Conservation (phyloP, 2,329 filamentous ascomycete species). For the Tolypocladium nubicola region DNA sequence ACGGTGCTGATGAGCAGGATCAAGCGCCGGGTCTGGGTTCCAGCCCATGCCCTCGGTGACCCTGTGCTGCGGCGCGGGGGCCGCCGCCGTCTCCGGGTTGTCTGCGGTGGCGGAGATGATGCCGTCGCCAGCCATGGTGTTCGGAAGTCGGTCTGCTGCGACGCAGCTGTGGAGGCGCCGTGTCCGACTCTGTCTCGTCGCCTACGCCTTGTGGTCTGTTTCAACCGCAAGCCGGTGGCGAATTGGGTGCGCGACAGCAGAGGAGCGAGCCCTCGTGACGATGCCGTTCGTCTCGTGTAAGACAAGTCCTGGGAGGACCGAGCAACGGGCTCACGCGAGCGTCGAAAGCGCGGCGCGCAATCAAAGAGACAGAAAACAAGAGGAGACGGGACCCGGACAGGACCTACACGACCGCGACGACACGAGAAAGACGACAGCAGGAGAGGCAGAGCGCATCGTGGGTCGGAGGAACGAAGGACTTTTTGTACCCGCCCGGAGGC, state of each 20-base stretch:
- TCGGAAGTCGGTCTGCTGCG: not conserved
- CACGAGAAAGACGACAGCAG: not conserved
- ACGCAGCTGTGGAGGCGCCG: not conserved
- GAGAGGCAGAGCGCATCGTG: not conserved
- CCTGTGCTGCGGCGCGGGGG: not conserved
- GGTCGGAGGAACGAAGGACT: not conserved
- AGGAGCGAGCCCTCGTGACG: not conserved
- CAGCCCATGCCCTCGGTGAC: constrained; percentile 9
- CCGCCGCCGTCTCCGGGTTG: not conserved
- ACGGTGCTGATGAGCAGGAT: constrained; percentile 29
- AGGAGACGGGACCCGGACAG: not conserved
- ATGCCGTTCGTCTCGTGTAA: not conserved
- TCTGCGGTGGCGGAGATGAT: not conserved
- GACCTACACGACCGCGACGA: not conserved
- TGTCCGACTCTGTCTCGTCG: not conserved
- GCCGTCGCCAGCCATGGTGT: not conserved
- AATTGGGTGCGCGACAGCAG: not conserved
- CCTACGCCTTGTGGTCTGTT: not conserved
- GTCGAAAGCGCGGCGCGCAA: not conserved
- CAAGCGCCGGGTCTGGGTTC: constrained; percentile 21
- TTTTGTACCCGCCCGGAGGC: constrained; percentile 5
- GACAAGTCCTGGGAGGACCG: not conserved
- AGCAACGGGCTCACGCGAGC: not conserved
- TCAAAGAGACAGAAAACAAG: not conserved
- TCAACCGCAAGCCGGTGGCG: not conserved